A percentile compares a stretch with the other conserved stretches of the same genome.
These are phyloP conservation scores for Trypanosoma conorhini DNA, from an alignment of 208 protist species.

Conservation along the genomic window DNA sequence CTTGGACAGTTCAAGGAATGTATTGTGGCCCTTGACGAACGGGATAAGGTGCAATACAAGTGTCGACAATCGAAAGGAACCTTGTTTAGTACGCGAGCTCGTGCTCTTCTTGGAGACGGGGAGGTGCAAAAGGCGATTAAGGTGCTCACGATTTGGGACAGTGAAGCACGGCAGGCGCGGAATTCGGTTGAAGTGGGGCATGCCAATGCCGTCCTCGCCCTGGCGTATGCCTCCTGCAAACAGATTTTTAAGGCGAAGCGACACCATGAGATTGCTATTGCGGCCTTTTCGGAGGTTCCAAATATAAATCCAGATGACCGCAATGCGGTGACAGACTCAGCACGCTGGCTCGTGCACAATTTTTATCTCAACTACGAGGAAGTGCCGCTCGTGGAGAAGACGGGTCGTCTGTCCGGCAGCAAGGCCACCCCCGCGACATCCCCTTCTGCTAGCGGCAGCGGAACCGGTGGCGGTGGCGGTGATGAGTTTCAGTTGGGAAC, in stretches of 20 bases:
- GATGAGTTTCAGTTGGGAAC: constrained; percentile 50
- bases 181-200: constrained; percentile 70
- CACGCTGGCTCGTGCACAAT: constrained; percentile 85
- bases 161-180: constrained; percentile 58
- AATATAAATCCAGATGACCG: constrained; percentile 37
- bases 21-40: constrained; percentile 68
- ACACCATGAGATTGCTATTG: constrained; percentile 62
- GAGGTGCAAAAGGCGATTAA: constrained; percentile 67
- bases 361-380: constrained; percentile 79
- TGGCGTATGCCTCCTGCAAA: constrained; percentile 53
- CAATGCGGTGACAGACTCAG: constrained; percentile 57
- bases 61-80: constrained; percentile 59
- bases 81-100: constrained; percentile 71
- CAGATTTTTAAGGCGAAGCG: constrained; percentile 62
- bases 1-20: constrained; percentile 82
- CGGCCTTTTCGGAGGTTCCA: constrained; percentile 40
- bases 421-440: neutral
- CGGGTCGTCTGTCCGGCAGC: constrained; percentile 12
- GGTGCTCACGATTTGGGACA: constrained; percentile 71
- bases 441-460: neutral
- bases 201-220: constrained; percentile 66
- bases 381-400: constrained; percentile 39
- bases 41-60: constrained; percentile 86
- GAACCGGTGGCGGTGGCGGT: constrained; percentile 4
- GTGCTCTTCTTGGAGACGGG: constrained; percentile 68